phyloP scores from a whole-genome alignment of 495 filamentous ascomycete species.

The Hypoxylon fragiforme region DNA sequence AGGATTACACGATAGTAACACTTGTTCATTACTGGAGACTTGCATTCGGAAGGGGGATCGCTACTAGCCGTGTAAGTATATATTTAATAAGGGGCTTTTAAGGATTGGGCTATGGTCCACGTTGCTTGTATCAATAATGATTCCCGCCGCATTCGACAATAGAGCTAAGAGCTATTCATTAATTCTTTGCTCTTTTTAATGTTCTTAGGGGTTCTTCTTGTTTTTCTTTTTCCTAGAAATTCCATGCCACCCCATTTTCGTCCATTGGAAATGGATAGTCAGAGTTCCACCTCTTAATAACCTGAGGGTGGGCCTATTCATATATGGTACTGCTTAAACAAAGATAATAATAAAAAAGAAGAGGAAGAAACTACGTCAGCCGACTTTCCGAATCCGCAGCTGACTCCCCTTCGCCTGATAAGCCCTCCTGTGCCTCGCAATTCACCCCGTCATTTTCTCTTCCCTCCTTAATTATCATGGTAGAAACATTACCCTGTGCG shows the following conservation, averaged over 20 bases:
- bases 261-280: no score
- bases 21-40: constrained; percentile 1
- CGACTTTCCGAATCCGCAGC: background rate
- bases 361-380: background rate
- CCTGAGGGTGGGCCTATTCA: no score
- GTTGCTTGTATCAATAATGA: constrained; percentile 2
- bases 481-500: background rate
- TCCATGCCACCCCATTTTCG: no score
- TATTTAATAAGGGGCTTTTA: constrained; percentile 19
- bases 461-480: background rate
- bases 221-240: no score
- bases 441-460: background rate
- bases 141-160: no score
- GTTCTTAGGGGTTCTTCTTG: no score
- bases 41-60: background rate
- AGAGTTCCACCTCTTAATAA: no score
- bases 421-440: background rate
- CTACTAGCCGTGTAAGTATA: constrained; percentile 22
- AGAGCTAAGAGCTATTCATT: no score
- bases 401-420: background rate
- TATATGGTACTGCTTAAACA: no score
- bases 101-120: background rate
- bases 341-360: no score
- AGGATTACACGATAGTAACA: background rate
- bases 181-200: no score